Evolutionary conservation across 495 filamentous ascomycete genomes (phyloP).

Genomic region (Barbatosphaeria neglecta): DNA sequence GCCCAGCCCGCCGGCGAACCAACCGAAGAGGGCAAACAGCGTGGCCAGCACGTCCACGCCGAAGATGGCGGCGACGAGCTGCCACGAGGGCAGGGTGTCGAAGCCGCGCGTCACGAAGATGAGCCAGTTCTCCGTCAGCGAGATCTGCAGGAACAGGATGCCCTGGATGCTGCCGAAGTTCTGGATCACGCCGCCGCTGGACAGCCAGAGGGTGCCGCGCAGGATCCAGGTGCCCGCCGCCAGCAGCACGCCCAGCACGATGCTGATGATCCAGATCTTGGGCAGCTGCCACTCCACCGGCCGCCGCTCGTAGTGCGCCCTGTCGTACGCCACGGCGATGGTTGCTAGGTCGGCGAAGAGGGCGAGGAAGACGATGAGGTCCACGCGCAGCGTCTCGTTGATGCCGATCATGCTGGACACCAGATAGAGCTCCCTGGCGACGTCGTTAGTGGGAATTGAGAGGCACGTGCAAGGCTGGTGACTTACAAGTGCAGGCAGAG

Average conservation of each 20-base stretch:
- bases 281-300: slow-evolving; percentile 92
- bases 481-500: slow-evolving; percentile 65
- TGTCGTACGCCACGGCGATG: slow-evolving; percentile 85
- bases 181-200: slow-evolving; percentile 65
- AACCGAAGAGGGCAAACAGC: slow-evolving; percentile 75
- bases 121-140: slow-evolving; percentile 87
- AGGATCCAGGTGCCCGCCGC: slow-evolving; percentile 71
- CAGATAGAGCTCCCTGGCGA: slow-evolving; percentile 58
- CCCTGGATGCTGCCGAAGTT: slow-evolving; percentile 72
- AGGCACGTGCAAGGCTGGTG: no score
- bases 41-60: slow-evolving; percentile 73
- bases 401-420: slow-evolving; percentile 81
- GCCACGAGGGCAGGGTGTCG: slow-evolving; percentile 73
- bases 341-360: slow-evolving; percentile 92
- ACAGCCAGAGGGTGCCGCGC: slow-evolving; percentile 39
- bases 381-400: slow-evolving; percentile 71
- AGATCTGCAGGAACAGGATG: slow-evolving; percentile 82
- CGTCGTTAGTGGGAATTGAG: not conserved
- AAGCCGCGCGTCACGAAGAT: slow-evolving; percentile 92
- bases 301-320: slow-evolving; percentile 70
- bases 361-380: slow-evolving; percentile 83
- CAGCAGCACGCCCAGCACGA: slow-evolving; percentile 70
- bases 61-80: slow-evolving; percentile 63
- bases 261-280: slow-evolving; percentile 82
- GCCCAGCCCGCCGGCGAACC: slow-evolving; percentile 44